phyloP scores from a whole-genome alignment of 495 filamentous ascomycete species.

The Elasticomyces elasticus region DNA sequence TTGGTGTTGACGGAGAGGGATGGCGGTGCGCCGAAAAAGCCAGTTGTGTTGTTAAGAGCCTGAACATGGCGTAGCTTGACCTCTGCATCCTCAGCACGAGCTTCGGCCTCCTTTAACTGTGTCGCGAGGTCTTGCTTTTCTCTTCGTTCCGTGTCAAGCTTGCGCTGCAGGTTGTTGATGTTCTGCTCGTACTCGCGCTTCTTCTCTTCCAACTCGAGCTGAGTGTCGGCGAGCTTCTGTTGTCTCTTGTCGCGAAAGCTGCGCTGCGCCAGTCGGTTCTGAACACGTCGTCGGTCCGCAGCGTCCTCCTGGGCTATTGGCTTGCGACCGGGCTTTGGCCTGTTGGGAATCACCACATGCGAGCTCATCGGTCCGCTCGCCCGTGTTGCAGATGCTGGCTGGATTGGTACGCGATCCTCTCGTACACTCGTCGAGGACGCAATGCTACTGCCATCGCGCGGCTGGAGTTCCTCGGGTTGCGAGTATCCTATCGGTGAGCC shows the following conservation, averaged over 20 bases:
- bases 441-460: not conserved
- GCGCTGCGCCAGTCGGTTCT: conserved; percentile 86
- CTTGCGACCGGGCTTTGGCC: conserved; percentile 67
- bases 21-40: not conserved
- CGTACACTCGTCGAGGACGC: not conserved
- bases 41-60: not conserved
- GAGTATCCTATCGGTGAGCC: not conserved
- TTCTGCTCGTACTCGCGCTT: conserved; percentile 2
- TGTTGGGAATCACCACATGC: conserved; percentile 3
- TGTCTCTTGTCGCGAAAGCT: conserved; percentile 62
- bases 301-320: conserved; percentile 43
- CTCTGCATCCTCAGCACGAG: not conserved
- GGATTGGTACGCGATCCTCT: not conserved
- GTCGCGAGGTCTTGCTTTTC: conserved; percentile 4
- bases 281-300: conserved; percentile 84
- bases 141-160: not conserved
- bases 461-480: not conserved
- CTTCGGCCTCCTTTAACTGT: not conserved
- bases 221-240: conserved; percentile 8
- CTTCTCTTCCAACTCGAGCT: conserved; percentile 5
- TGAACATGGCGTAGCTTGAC: not conserved
- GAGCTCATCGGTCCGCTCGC: conserved; percentile 13
- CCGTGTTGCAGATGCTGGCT: not conserved
- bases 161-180: conserved; percentile 3
- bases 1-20: not conserved